Base-by-base conservation (phyloP, 2,329 filamentous ascomycete genomes). In the Pseudogymnoascus sp. region DNA sequence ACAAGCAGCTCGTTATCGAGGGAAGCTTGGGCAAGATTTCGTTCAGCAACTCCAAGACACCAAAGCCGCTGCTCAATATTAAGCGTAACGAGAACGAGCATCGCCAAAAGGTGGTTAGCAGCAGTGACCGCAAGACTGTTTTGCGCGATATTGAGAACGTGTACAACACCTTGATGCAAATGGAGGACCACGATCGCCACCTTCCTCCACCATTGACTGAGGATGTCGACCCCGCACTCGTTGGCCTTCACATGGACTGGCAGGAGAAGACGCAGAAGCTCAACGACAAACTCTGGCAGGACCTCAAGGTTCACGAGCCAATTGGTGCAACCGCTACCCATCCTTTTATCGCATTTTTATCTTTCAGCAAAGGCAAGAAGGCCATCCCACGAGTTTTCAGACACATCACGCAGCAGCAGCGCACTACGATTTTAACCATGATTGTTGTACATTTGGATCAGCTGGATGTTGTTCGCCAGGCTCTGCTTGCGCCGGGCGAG, bases 11-110 rank as follows among this genome's bases (percentile, higher is more conserved):
- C 7, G 93, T 98, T 19, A 93, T 99, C 65, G 93, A 97, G 73
- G 95, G 95, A 25, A 97, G 92, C 73, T 79, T 99, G 61, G 95
- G 95, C 69, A 99, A 98, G 80, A 99, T 99, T 65, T 96, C 93
- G 0, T 99, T 98, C 79, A 97, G 93, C 81, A 99, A 99, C 72
- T 92, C 95, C 60, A 99, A 98, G 80, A 96, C 95, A 0, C 95
- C 95, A 0, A 95, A 96, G 76, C 92, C 93, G 14, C 81, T 98
- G 64, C 86, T 99, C 61, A 99, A 96, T 75, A 93, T 99, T 79
- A 98, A 96, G 81, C 90, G 93, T 34, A 82, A 85, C 19, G 93
- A 97, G 61, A 87, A 81, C 68, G 80, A 79, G 43, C 71, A 72
- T 60, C 80, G 78, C 68, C 81, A 79, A 68, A 70, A 73, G 23